Evolutionary conservation across 768 basidiomycete species (phyloP).

Genomic region (Hortiboletus campestris): DNA sequence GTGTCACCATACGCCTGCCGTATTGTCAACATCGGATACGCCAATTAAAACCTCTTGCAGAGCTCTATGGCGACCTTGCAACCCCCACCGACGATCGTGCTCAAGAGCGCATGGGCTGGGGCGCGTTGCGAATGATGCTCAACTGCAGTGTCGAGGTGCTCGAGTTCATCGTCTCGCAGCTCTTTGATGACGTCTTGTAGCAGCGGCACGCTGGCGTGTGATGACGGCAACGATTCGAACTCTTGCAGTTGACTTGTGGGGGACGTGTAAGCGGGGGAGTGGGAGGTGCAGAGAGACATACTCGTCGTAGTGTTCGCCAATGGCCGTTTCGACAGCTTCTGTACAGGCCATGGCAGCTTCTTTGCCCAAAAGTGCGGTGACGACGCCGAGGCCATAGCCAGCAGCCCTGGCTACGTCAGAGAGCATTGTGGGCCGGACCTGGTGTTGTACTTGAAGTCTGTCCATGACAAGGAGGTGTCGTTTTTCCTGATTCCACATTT

Average conservation of each 20-base stretch:
- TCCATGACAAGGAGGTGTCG: constrained; percentile 88
- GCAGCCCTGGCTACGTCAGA: constrained; percentile 83
- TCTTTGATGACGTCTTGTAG: constrained; percentile 73
- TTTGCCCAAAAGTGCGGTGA: constrained; percentile 83
- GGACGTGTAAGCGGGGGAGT: constrained; percentile 4
- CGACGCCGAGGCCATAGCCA: constrained; percentile 83
- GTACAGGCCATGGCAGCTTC: constrained; percentile 99
- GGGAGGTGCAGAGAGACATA: constrained; percentile 41
- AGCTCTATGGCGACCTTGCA: constrained; percentile 90
- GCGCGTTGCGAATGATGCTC: constrained; percentile 85
- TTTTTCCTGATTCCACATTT: constrained; percentile 97
- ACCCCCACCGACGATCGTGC: constrained; percentile 78
- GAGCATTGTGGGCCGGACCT: constrained; percentile 78
- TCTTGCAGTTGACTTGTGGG: constrained; percentile 73
- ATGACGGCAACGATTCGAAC: constrained; percentile 56
- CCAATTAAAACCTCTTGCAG: constrained; percentile 70
- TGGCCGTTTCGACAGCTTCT: constrained; percentile 96
- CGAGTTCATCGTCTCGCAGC: constrained; percentile 92
- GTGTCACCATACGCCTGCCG: neutral
- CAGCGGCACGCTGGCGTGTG: constrained; percentile 77
- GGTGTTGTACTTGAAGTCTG: constrained; percentile 79
- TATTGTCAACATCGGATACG: neutral
- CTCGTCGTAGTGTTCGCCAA: constrained; percentile 99
- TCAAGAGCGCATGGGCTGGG: constrained; percentile 87
- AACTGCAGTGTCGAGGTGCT: constrained; percentile 90